A percentile compares a stretch with the other conserved stretches of the same genome.
Conservation (phyloP, 345 rosid species). For the Brassica rapa region DNA sequence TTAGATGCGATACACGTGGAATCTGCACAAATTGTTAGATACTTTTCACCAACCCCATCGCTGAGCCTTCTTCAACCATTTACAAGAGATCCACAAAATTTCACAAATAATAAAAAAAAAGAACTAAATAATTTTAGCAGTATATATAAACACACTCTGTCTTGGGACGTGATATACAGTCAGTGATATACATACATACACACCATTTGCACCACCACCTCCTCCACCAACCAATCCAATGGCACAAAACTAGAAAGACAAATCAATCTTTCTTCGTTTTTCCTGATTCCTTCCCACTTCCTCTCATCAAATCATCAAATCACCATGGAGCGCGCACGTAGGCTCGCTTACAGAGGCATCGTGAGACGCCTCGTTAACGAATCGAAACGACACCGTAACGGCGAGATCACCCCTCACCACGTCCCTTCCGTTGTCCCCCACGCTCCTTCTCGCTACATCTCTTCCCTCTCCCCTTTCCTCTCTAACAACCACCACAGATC, state of each 20-base stretch:
- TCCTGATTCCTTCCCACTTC: background rate
- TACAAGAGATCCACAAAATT: slow-evolving; percentile 26
- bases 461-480: slow-evolving; percentile 66
- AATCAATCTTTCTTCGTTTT: slow-evolving; percentile 4
- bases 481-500: slow-evolving; percentile 42
- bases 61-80: background rate
- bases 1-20: slow-evolving; percentile 25
- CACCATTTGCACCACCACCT: background rate
- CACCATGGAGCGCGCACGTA: slow-evolving; percentile 91
- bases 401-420: slow-evolving; percentile 39
- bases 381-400: slow-evolving; percentile 53
- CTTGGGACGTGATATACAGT: slow-evolving; percentile 28
- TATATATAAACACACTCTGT: slow-evolving; percentile 25
- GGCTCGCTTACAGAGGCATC: slow-evolving; percentile 80
- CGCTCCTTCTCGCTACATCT: slow-evolving; percentile 70
- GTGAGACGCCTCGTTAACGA: slow-evolving; percentile 63
- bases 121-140: background rate
- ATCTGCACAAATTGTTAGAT: background rate
- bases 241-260: slow-evolving; percentile 30
- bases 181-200: background rate
- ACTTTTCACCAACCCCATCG: slow-evolving; percentile 40
- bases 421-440: slow-evolving; percentile 46
- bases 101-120: background rate
- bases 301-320: background rate
- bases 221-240: slow-evolving; percentile 20